Evolutionary conservation across 2,329 filamentous ascomycete genomes (phyloP).

Genomic region (Nemania sp.): DNA sequence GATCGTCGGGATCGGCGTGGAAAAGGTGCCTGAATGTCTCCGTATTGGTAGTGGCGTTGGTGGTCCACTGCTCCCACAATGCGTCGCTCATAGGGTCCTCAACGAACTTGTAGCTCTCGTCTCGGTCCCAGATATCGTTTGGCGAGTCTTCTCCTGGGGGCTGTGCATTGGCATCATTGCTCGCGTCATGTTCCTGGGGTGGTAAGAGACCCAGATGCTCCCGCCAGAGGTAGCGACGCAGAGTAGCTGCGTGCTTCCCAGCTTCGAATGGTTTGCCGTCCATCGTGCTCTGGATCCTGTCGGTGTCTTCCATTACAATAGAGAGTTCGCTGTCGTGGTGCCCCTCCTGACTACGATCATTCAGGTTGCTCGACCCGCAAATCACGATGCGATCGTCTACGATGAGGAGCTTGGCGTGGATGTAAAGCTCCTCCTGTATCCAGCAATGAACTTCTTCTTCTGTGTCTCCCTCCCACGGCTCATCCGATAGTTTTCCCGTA

Average conservation of each 20-base stretch:
- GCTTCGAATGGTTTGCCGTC: constrained; percentile 75
- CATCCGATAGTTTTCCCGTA: constrained; percentile 63
- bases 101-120: constrained; percentile 66
- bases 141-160: constrained; percentile 68
- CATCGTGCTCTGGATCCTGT: constrained; percentile 73
- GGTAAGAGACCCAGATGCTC: constrained; percentile 85
- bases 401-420: constrained; percentile 89
- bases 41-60: constrained; percentile 71
- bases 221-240: constrained; percentile 82
- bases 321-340: constrained; percentile 89
- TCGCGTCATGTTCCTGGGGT: constrained; percentile 70
- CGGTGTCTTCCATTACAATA: constrained; percentile 85
- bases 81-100: constrained; percentile 71
- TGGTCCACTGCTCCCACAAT: constrained; percentile 71
- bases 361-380: constrained; percentile 87
- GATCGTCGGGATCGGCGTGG: constrained; percentile 86
- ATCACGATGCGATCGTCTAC: constrained; percentile 84
- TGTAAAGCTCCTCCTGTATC: constrained; percentile 94
- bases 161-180: constrained; percentile 70
- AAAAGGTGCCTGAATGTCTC: constrained; percentile 77
- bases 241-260: constrained; percentile 78
- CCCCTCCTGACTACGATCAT: constrained; percentile 86
- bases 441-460: constrained; percentile 83
- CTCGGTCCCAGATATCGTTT: constrained; percentile 64
- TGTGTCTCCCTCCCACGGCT: constrained; percentile 74